Conservation (phyloP, 768 basidiomycete genomes). For the Russula ochroleuca region DNA sequence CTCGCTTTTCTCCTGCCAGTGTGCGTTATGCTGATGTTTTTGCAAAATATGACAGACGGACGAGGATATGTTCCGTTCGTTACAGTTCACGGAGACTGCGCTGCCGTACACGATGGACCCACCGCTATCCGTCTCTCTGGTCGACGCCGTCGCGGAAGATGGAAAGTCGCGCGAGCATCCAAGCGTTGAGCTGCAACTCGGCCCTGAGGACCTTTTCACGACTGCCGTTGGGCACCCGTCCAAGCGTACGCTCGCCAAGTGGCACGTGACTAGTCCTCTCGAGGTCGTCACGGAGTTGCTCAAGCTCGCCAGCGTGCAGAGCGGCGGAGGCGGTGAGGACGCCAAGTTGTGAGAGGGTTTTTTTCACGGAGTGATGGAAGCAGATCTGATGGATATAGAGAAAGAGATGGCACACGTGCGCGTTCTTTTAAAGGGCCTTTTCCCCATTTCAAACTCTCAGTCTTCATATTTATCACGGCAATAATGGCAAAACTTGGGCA, state of each 20-base stretch:
- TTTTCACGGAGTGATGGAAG: neutral
- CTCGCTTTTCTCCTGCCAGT: too few species aligned
- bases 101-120: slow-evolving; percentile 42
- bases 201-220: slow-evolving; percentile 75
- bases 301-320: slow-evolving; percentile 44
- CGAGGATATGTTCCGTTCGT: slow-evolving; percentile 98
- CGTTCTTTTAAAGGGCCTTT: neutral
- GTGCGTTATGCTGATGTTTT: neutral
- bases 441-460: neutral
- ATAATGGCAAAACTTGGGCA: neutral
- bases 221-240: slow-evolving; percentile 88
- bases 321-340: neutral
- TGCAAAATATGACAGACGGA: slow-evolving; percentile 56
- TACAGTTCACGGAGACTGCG: slow-evolving; percentile 48
- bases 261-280: slow-evolving; percentile 87
- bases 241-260: slow-evolving; percentile 85
- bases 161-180: slow-evolving; percentile 34
- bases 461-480: neutral
- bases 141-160: slow-evolving; percentile 32
- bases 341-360: slow-evolving; percentile 7
- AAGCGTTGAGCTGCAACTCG: slow-evolving; percentile 57
- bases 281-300: slow-evolving; percentile 83
- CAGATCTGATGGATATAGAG: neutral
- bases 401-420: neutral
- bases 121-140: slow-evolving; percentile 49